Percentiles rank a stretch among this genome's conserved stretches.
These are phyloP conservation scores for Nepenthes alata DNA, from an alignment of 179 eudicot species.

Conservation along the genomic window DNA sequence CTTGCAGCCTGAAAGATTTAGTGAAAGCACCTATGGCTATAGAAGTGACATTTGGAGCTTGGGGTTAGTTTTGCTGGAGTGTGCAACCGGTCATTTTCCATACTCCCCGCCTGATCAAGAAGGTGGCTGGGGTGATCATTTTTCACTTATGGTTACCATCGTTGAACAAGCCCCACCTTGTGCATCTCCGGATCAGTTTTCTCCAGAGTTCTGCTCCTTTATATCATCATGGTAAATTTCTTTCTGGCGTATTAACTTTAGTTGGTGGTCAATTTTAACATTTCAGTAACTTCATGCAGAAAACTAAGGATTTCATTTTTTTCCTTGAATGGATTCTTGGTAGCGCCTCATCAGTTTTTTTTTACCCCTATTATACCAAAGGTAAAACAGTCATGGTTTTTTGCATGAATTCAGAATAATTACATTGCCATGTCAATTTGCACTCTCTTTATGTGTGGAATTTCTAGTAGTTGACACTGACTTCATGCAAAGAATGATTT, in stretches of 20 bases:
- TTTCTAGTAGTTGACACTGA: too few species aligned
- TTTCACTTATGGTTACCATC: slow-evolving; percentile 76
- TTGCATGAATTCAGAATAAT: too few species aligned
- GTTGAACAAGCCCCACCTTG: slow-evolving; percentile 74
- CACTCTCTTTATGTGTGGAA: too few species aligned
- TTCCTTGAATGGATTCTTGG: too few species aligned
- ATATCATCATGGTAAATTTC: slow-evolving; percentile 67
- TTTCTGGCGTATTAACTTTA: not conserved
- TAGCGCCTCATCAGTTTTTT: too few species aligned
- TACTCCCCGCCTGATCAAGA: slow-evolving; percentile 58
- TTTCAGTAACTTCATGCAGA: too few species aligned
- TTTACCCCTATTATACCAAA: too few species aligned
- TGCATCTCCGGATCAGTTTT: slow-evolving; percentile 66
- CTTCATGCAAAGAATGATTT: too few species aligned
- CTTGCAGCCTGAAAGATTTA: slow-evolving; percentile 88
- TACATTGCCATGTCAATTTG: too few species aligned
- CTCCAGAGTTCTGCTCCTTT: slow-evolving; percentile 88
- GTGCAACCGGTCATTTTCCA: slow-evolving; percentile 81
- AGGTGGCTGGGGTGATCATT: slow-evolving; percentile 55
- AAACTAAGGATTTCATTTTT: too few species aligned
- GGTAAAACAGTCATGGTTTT: too few species aligned
- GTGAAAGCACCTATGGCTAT: slow-evolving; percentile 43
- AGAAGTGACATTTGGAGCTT: slow-evolving; percentile 97
- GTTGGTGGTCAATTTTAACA: too few species aligned
- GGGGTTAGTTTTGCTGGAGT: slow-evolving; percentile 83